phyloP scores from a whole-genome alignment of 2,329 filamentous ascomycete genomes.

The Samsoniella hepiali region DNA sequence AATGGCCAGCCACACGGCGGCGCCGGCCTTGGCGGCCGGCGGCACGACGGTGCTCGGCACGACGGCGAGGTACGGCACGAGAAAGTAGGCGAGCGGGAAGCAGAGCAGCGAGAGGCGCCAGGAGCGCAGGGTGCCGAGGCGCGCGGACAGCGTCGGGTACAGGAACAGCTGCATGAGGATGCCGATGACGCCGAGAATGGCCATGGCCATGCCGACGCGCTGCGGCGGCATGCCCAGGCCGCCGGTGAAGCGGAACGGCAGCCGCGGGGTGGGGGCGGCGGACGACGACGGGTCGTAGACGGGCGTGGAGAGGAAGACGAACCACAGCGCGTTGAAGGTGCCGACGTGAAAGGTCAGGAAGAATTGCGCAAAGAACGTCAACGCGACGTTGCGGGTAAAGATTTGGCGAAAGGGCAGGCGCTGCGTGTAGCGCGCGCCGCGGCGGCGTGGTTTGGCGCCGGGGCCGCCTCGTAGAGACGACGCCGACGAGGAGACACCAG shows the following conservation, averaged over 20 bases:
- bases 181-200: slow-evolving; percentile 72
- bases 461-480: not conserved
- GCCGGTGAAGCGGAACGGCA: slow-evolving; percentile 65
- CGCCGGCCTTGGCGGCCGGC: slow-evolving; percentile 51
- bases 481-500: not conserved
- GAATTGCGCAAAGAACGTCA: slow-evolving; percentile 62
- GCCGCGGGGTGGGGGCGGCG: slow-evolving; percentile 25
- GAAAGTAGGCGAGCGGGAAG: slow-evolving; percentile 67
- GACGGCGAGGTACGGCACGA: slow-evolving; percentile 68
- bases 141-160: slow-evolving; percentile 65
- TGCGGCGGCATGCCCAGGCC: slow-evolving; percentile 71
- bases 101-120: slow-evolving; percentile 67
- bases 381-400: slow-evolving; percentile 52
- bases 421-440: slow-evolving; percentile 39
- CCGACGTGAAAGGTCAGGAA: slow-evolving; percentile 70
- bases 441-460: not conserved
- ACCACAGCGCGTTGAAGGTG: slow-evolving; percentile 73
- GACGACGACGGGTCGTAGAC: slow-evolving; percentile 45
- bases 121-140: slow-evolving; percentile 64
- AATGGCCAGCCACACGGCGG: slow-evolving; percentile 63
- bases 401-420: slow-evolving; percentile 52
- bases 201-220: slow-evolving; percentile 73
- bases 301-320: slow-evolving; percentile 72
- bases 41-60: slow-evolving; percentile 54
- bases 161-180: slow-evolving; percentile 60